A percentile compares a stretch with the other conserved stretches of the same genome.
Conservation (phyloP, 345 rosid genomes). For the Rubroshorea leprosula region DNA sequence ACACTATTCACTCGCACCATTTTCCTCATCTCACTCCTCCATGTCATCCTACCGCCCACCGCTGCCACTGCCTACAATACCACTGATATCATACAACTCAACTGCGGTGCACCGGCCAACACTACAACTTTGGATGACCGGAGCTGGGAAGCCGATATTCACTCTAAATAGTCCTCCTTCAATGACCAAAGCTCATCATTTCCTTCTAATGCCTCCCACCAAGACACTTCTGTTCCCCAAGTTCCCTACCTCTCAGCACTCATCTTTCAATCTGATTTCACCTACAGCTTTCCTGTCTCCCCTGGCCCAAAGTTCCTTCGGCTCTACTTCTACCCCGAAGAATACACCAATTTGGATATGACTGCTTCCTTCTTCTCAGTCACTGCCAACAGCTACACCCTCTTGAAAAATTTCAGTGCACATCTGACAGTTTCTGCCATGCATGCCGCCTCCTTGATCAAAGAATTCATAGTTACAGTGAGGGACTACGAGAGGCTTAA, state of each 20-base stretch:
- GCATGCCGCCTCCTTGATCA: not conserved
- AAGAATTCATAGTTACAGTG: constrained; percentile 23
- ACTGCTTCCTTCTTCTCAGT: constrained; percentile 22
- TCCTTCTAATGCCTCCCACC: not conserved
- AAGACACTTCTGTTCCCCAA: not conserved
- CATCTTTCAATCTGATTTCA: constrained; percentile 19
- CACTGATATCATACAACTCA: too few relatives aligned
- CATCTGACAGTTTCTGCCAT: constrained; percentile 10
- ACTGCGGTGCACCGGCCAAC: too few relatives aligned
- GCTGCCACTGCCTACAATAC: too few relatives aligned
- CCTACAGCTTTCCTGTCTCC: constrained; percentile 25
- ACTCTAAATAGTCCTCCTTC: too few relatives aligned
- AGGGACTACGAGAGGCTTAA: constrained; percentile 7
- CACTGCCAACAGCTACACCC: constrained; percentile 15
- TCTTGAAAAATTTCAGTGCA: constrained; percentile 27
- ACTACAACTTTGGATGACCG: too few relatives aligned
- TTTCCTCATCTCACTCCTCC: too few relatives aligned
- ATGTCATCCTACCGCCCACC: too few relatives aligned
- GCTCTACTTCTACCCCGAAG: too few relatives aligned
- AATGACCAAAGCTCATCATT: too few relatives aligned
- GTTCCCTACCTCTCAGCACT: constrained; percentile 25
- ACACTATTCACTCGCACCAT: too few relatives aligned
- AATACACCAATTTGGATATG: not conserved
- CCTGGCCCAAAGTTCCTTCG: constrained; percentile 36
- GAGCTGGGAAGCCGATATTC: too few relatives aligned